Base-by-base conservation (phyloP, 345 rosid genomes). In the Camelina hispida region DNA sequence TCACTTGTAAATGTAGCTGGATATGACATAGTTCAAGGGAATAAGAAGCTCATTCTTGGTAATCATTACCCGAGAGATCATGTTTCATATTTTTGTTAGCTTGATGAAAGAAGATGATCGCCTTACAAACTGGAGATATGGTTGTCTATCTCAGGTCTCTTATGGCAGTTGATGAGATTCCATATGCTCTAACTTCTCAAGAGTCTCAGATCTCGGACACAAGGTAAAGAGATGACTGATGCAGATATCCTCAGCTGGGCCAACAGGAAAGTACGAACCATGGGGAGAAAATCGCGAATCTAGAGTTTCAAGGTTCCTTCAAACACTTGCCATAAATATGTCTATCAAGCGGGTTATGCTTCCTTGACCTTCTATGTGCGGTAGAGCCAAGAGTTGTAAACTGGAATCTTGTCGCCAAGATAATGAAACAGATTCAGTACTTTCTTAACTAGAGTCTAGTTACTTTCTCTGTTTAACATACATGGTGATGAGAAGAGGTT, bases 361-460 rank as follows among this genome's bases (percentile, higher is more conserved):
- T 95, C 86, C 92, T 95, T 2, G 96, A 90, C 78, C 96, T 92
- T 74, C 85, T 95, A 9, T 88, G 96, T 70, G 84, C 91, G 3
- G 93, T 90, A 71, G 99, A 95, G 79, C 93, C 97, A 38, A 87
- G 99, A 84, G 97, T 92, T 64, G 97, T 95, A 37, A 95, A 95
- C 62, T 95, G 96, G 93, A 95, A 90, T 69, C 92, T 95, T 66
- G 97, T 92, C 72, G 90, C 99, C 66, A 95, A 86, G 88, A 97
- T n/a, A n/a, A 96, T 43, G 92, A 88, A 87, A 88, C 79, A 9
- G 97, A 97, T 91, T 85, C 51, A 85, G 44, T 53, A 16, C 35
- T 51, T 72, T 67, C 35, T 15, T 12, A 23, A 69, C 53, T 30
- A 37, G 13, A 44, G 0, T 20, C 38, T 12, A n/a, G 30, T 32